A percentile compares a stretch with the other conserved stretches of the same genome.
These are phyloP conservation scores for Nissolia schottii DNA, from an alignment of 306 rosid species.

Conservation along the genomic window DNA sequence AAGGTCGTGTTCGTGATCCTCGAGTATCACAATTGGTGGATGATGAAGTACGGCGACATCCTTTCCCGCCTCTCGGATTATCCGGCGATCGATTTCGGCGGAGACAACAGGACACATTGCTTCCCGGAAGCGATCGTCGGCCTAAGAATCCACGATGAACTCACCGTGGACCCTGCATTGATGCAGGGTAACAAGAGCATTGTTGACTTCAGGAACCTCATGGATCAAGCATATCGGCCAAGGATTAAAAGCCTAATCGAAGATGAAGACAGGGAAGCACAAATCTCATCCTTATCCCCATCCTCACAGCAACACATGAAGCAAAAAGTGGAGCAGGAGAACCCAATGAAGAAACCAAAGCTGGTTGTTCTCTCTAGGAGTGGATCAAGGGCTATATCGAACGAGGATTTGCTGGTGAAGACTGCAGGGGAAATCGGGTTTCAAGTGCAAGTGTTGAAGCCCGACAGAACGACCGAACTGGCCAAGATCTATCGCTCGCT, in stretches of 20 bases:
- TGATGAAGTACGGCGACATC: slow-evolving; percentile 71
- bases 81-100: slow-evolving; percentile 52
- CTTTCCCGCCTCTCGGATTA: slow-evolving; percentile 69
- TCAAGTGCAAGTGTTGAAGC: slow-evolving; percentile 53
- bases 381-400: slow-evolving; percentile 69
- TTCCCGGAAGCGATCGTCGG: slow-evolving; percentile 84
- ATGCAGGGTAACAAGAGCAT: slow-evolving; percentile 59
- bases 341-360: slow-evolving; percentile 39
- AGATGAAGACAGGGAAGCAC: slow-evolving; percentile 48
- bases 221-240: slow-evolving; percentile 75
- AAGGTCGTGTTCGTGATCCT: slow-evolving; percentile 85
- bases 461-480: slow-evolving; percentile 60
- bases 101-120: slow-evolving; percentile 73
- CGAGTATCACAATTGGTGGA: slow-evolving; percentile 91
- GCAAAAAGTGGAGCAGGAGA: slow-evolving; percentile 6
- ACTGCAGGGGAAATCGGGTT: slow-evolving; percentile 73
- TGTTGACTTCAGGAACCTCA: slow-evolving; percentile 62
- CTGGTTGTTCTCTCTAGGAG: slow-evolving; percentile 64
- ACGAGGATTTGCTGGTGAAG: slow-evolving; percentile 62
- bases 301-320: not conserved
- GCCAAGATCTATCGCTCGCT: slow-evolving; percentile 72
- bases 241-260: slow-evolving; percentile 52
- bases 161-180: slow-evolving; percentile 56
- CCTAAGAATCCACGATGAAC: slow-evolving; percentile 79
- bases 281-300: slow-evolving; percentile 24